phyloP scores from a whole-genome alignment of 768 basidiomycete genomes.

The Termitomyces sp. region DNA sequence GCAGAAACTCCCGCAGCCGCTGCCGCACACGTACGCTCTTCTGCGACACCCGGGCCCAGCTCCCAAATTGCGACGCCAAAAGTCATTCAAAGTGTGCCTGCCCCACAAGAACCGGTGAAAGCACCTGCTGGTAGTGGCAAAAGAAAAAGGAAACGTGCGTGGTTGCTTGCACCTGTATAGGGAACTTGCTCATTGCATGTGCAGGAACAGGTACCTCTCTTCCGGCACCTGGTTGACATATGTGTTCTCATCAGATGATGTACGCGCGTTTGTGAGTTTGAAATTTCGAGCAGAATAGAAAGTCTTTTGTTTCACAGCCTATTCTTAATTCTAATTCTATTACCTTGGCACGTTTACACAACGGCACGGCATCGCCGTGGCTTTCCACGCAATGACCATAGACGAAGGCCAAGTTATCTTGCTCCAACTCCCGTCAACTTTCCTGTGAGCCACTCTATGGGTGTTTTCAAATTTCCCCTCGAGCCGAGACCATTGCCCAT shows the following conservation, averaged over 20 bases:
- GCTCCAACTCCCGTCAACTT: constrained; percentile 65
- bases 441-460: constrained; percentile 75
- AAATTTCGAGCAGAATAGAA: neutral
- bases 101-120: constrained; percentile 44
- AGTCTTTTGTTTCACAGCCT: neutral
- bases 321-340: neutral
- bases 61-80: constrained; percentile 23
- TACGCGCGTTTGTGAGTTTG: neutral
- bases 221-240: constrained; percentile 22
- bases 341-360: neutral
- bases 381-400: neutral
- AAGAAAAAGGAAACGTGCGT: constrained; percentile 76
- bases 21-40: constrained; percentile 28
- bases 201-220: constrained; percentile 30
- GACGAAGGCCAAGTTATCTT: constrained; percentile 21
- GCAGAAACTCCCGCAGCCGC: constrained; percentile 29
- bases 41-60: constrained; percentile 35
- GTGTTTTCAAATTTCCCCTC: constrained; percentile 58
- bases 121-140: constrained; percentile 48
- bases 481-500: constrained; percentile 53
- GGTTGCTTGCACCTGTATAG: neutral
- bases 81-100: constrained; percentile 25
- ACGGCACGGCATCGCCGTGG: neutral
- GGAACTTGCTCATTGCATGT: constrained; percentile 5
- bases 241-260: neutral